Base-by-base conservation (phyloP, 2,329 filamentous ascomycete species). In the Phaeoacremonium minimum region DNA sequence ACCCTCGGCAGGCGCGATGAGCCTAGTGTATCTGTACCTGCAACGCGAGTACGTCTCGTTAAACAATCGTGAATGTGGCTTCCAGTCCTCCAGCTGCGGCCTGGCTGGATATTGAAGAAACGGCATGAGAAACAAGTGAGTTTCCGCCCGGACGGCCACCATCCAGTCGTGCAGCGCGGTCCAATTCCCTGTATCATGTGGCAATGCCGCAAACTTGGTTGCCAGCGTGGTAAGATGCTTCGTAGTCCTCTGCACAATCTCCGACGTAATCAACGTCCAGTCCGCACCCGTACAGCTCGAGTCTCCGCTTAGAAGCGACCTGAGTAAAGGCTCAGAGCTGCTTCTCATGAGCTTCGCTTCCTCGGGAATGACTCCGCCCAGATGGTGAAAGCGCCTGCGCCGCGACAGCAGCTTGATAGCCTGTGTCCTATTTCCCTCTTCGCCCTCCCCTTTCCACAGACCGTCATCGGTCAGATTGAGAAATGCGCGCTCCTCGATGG, bases 91-190 rank as follows among this genome's bases (percentile, higher is more conserved):
- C 44, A 28, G 8, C 17, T 32, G 15, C 7, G 18, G 8, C n/a
- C n/a, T n/a, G n/a, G n/a, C n/a, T n/a, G 69, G 69, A 40, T 71
- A 73, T 42, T 69, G 58, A 18, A 72, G 50, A 42, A 61, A 71
- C 4, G 62, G 59, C 7, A 73, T 56, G 33, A 69, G 49, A 34
- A 69, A 61, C 41, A 58, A 53, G 42, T 72, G 68, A 17, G 58
- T 65, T 29, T 62, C 50, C 2, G 56, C 52, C 15, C 67, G 55
- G 36, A 63, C 36, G 18, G 44, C 43, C 15, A 44, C 38, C 35
- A 62, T 41, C 60, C 60, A 65, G 2, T 44, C 40, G 15, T 37
- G 40, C 6, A 57, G 28, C 6, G 39, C 39, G 16, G 55, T 57
- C 5, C 22, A 8, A 15, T 63, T 58, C 6, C 36, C 44, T 5